Percentiles rank a stretch among this genome's conserved stretches.
These are phyloP conservation scores for Pythium pectinolyticum DNA, from an alignment of 352 stramenopile species.

Conservation along the genomic window DNA sequence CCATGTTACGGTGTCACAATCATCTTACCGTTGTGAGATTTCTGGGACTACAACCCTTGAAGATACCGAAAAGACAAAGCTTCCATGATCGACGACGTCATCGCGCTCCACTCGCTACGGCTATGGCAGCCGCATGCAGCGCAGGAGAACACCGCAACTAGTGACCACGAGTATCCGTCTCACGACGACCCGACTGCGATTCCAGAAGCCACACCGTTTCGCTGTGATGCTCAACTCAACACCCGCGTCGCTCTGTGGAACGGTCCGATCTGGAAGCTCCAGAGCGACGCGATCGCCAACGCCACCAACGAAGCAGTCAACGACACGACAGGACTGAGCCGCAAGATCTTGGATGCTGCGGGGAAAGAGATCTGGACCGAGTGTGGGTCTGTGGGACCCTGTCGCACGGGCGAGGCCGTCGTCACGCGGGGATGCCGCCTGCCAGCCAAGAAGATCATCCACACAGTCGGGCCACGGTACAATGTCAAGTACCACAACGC, in stretches of 20 bases:
- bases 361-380: conserved; percentile 75
- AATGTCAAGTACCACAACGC: conserved; percentile 71
- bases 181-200: no score
- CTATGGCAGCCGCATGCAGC: conserved; percentile 14
- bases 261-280: conserved; percentile 50
- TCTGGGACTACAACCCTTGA: conserved; percentile 16
- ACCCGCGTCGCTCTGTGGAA: conserved; percentile 55
- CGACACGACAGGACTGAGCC: conserved; percentile 61
- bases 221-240: conserved; percentile 37
- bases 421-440: conserved; percentile 77
- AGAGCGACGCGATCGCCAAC: conserved; percentile 77
- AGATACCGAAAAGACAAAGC: no score
- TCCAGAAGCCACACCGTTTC: no score
- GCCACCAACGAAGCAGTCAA: conserved; percentile 74
- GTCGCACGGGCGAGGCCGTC: conserved; percentile 82
- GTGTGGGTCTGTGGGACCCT: conserved; percentile 54
- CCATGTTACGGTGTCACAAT: no score
- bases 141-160: not conserved
- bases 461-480: conserved; percentile 88
- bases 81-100: not conserved
- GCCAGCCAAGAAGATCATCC: conserved; percentile 62
- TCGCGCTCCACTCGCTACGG: conserved; percentile 14
- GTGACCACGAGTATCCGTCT: not conserved
- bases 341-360: conserved; percentile 64
- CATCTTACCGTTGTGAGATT: no score